A percentile compares a stretch with the other conserved stretches of the same genome.
Conservation (phyloP, 2,329 filamentous ascomycete genomes). For the Curvularia sp. region DNA sequence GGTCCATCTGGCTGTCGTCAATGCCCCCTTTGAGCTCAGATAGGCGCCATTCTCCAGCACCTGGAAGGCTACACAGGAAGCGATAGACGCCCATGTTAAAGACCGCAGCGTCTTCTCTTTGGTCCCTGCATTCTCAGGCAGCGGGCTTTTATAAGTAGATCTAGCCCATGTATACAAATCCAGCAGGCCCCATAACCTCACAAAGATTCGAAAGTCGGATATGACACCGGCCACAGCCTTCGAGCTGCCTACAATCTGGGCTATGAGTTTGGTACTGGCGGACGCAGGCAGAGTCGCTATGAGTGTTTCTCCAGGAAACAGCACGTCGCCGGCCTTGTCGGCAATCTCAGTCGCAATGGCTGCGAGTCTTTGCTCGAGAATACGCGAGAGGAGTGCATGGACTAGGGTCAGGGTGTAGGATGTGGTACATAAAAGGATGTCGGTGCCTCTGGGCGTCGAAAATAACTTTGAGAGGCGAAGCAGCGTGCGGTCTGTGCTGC, state of each 20-base stretch:
- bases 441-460: conserved; percentile 50
- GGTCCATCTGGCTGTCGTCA: conserved; percentile 58
- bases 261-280: conserved; percentile 41
- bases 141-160: conserved; percentile 41
- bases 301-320: conserved; percentile 53
- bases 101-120: conserved; percentile 38
- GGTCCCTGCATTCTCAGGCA: conserved; percentile 30
- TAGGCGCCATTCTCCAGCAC: conserved; percentile 83
- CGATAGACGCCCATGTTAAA: conserved; percentile 72
- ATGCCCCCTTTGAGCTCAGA: conserved; percentile 74
- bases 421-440: conserved; percentile 53
- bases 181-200: conserved; percentile 78
- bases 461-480: conserved; percentile 48
- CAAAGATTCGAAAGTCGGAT: conserved; percentile 73
- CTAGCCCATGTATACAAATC: conserved; percentile 74
- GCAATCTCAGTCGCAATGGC: conserved; percentile 48
- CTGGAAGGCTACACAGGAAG: conserved; percentile 74
- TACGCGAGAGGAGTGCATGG: conserved; percentile 48
- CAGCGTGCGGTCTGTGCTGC: conserved; percentile 41
- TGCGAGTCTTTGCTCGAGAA: conserved; percentile 47
- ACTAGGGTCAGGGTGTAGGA: conserved; percentile 55
- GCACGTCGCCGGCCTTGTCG: conserved; percentile 47
- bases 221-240: conserved; percentile 68
- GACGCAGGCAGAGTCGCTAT: conserved; percentile 49
- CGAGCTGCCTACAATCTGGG: conserved; percentile 40